Evolutionary conservation across 148 eudicot species (phyloP), one percentile per base, ranked within the genome.

Genomic region (Rhododendron kiyosumense): DNA sequence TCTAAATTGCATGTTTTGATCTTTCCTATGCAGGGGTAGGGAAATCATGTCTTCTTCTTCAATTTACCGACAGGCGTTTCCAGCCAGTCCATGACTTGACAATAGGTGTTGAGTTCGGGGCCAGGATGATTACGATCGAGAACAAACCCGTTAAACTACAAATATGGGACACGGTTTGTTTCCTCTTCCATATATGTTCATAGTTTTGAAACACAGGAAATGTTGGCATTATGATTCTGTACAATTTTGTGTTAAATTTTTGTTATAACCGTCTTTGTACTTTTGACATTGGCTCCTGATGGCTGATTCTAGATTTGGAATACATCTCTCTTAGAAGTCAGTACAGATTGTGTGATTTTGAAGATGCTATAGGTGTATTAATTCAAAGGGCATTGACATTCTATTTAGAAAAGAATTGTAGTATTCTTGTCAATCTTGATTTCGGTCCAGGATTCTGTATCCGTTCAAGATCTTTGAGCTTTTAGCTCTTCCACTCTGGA

Each of bases 81-180:
- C 94, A 92, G 82, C 94, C 94, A 3, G 91, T 92, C 82, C 94
- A 92, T 85, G 94, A 92, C 86, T 86, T 92, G 71, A 90, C 94
- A 85, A 92, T 92, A 82, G 92, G 94, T 82, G 94, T 92, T 63
- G 92, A 92, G 63, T 92, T 92, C 84, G 94, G 92, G 78, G 92
- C 91, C 49, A 83, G 92, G 84, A 90, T 92, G 94, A 88, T 92
- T 79, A 88, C 91, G 18, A 90, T 92, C 30, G 92, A 92, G 80
- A 89, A 89, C 88, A 90, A 90, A 85, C 91, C 94, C 12, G 90
- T 92, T 65, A 92, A 90, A 81, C 87, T 92, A 67, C 94, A 92
- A 88, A 92, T 92, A 52, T 92, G 94, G 94, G 94, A 90, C 87
- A 92, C 94, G 86, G 94, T 92, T 71, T 76, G 92, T 78, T 77